Base-by-base conservation (phyloP, 2,329 filamentous ascomycete genomes). In the Dothistroma pini region DNA sequence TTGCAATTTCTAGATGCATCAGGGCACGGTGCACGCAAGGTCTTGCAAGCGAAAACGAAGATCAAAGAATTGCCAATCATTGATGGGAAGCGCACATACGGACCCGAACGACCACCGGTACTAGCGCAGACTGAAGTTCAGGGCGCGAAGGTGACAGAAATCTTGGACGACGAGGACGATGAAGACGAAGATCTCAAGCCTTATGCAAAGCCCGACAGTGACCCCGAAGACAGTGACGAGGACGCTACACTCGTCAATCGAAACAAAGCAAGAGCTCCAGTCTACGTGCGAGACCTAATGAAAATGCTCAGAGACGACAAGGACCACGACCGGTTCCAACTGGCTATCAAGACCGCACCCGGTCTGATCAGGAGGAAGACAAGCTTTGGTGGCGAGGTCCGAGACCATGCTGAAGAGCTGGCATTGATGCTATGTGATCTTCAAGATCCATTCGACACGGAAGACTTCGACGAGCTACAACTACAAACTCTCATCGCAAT, bases 141-240 rank as follows among this genome's bases (percentile, higher is more conserved):
- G 22, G 72, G 73, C 14, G 69, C 70, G n/a, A 71, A 67, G 52
- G 65, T 75, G 7, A 66, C 70, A 11, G 74, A 75, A 55, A 56
- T 75, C 0, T 44, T 70, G 1, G 72, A 73, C 14, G 65, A 65
- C 16, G 62, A 65, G 0, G 82, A 84, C 1, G 77, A 81, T 8
- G 79, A 81, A 34, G 79, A 82, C 34, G 85, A 88, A 16, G 89
- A 90, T 62, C 79, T 97, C 1, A 79, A 86, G 2, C 84, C 90
- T 0, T 96, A 97, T 68, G 84, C 85, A 14, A 97, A 96, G 73
- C 91, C 91, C 0, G 90, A 91, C 70, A 92, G 90, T 1, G 95
- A 99, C 67, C 84, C 86, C 0, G 91, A 96, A 72, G 95, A 99
- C 72, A 93, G 91, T 0, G 92, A 97, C 60, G 93, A 97, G 41